These are phyloP conservation scores for Fallopia convolvulus DNA, from an alignment of 148 eudicot species.

Conservation along the genomic window DNA sequence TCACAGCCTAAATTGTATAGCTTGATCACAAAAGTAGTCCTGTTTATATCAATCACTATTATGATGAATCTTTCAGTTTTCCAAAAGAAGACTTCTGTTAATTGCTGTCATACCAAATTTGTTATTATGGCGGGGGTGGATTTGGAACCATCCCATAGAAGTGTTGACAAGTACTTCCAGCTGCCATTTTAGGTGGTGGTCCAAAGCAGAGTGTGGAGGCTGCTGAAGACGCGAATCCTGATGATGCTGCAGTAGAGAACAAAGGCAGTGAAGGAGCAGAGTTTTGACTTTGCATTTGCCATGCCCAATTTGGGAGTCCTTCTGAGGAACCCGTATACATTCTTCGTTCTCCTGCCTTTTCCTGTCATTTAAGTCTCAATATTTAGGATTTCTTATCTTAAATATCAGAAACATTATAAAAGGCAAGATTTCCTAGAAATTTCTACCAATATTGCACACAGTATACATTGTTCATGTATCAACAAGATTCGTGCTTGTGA, in stretches of 20 bases:
- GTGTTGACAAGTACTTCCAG: conserved; percentile 11
- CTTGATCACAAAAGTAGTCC: conserved; percentile 1
- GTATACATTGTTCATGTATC: neutral
- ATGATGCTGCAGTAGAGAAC: conserved; percentile 76
- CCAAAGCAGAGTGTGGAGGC: conserved; percentile 23
- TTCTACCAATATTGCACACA: neutral
- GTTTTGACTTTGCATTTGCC: conserved; percentile 27
- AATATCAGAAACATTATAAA: neutral
- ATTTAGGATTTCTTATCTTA: neutral
- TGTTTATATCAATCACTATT: neutral
- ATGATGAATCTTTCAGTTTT: neutral
- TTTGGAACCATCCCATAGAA: neutral
- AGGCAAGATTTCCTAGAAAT: neutral
- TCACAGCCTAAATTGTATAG: conserved; percentile 2
- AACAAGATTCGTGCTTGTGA: neutral
- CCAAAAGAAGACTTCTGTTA: neutral
- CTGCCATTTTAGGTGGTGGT: conserved; percentile 20
- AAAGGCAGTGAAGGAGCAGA: conserved; percentile 29
- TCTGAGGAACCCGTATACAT: conserved; percentile 16
- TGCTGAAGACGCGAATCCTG: conserved; percentile 61
- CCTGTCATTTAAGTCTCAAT: conserved; percentile 16
- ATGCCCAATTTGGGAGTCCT: conserved; percentile 28
- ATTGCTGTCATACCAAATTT: neutral
- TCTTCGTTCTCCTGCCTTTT: conserved; percentile 15
- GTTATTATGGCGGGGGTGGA: conserved; percentile 3